Evolutionary conservation across 768 basidiomycete species (phyloP).

Genomic region (Ephemerocybe angulata): DNA sequence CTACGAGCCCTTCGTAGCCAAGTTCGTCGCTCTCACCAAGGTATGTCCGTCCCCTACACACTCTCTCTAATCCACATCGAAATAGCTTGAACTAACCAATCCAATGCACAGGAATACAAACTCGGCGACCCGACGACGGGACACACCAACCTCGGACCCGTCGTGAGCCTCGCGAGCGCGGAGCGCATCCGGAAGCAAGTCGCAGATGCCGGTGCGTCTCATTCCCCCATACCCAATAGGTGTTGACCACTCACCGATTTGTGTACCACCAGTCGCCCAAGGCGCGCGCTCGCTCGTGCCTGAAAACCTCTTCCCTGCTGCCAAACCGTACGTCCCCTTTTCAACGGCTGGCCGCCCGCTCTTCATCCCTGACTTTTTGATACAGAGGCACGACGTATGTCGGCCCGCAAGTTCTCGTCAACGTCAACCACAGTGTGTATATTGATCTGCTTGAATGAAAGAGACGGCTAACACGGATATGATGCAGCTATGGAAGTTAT

Average conservation of each 20-base stretch:
- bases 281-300: conserved; percentile 79
- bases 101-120: conserved; percentile 58
- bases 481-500: conserved; percentile 83
- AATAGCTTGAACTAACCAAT: not conserved
- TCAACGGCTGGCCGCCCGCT: not conserved
- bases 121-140: conserved; percentile 81
- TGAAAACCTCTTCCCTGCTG: conserved; percentile 61
- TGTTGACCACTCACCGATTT: not conserved
- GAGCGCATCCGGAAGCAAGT: conserved; percentile 83
- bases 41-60: conserved; percentile 29
- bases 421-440: conserved; percentile 88
- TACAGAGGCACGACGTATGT: conserved; percentile 79
- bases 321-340: conserved; percentile 53
- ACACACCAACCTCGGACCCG: conserved; percentile 85
- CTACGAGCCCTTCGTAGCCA: conserved; percentile 74
- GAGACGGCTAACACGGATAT: not conserved
- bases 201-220: conserved; percentile 65
- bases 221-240: not conserved
- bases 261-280: conserved; percentile 47
- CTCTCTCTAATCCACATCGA: not conserved
- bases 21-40: conserved; percentile 72
- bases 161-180: conserved; percentile 85
- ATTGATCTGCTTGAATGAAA: conserved; percentile 13
- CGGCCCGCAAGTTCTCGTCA: conserved; percentile 83
- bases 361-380: not conserved